These are phyloP conservation scores for Gautieria morchelliformis DNA, from an alignment of 768 basidiomycete species.

Conservation along the genomic window DNA sequence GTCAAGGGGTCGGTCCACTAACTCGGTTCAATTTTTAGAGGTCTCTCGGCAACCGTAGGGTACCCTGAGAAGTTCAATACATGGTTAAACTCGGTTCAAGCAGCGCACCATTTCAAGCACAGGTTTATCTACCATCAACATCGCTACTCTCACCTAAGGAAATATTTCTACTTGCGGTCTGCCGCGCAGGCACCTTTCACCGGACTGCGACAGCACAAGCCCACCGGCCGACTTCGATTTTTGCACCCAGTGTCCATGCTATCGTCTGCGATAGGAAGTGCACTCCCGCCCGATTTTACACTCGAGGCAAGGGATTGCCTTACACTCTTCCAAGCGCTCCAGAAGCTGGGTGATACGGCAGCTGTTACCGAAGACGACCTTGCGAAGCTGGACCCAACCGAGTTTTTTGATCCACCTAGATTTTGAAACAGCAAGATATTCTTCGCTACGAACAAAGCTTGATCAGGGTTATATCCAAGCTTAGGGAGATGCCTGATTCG, in stretches of 20 bases:
- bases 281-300: conserved; percentile 52
- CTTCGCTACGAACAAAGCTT: conserved; percentile 46
- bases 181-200: conserved; percentile 22
- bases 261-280: conserved; percentile 34
- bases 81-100: conserved; percentile 57
- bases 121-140: conserved; percentile 53
- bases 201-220: conserved; percentile 28
- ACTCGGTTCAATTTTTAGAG: conserved; percentile 26
- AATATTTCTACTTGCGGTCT: conserved; percentile 44
- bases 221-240: conserved; percentile 36
- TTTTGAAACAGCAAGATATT: conserved; percentile 52
- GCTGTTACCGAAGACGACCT: conserved; percentile 16
- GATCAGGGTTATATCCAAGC: conserved; percentile 31
- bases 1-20: too few relatives aligned
- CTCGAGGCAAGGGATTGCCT: conserved; percentile 53
- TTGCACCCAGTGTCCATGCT: conserved; percentile 57
- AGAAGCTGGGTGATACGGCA: background rate
- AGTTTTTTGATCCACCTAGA: conserved; percentile 32
- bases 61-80: conserved; percentile 51
- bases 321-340: conserved; percentile 39
- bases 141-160: conserved; percentile 66
- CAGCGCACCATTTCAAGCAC: conserved; percentile 47
- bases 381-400: conserved; percentile 29
- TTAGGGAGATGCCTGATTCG: conserved; percentile 30
- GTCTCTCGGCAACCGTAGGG: conserved; percentile 65